Conservation (phyloP, 163 green algal genomes). For the Chlorella variabilis region DNA sequence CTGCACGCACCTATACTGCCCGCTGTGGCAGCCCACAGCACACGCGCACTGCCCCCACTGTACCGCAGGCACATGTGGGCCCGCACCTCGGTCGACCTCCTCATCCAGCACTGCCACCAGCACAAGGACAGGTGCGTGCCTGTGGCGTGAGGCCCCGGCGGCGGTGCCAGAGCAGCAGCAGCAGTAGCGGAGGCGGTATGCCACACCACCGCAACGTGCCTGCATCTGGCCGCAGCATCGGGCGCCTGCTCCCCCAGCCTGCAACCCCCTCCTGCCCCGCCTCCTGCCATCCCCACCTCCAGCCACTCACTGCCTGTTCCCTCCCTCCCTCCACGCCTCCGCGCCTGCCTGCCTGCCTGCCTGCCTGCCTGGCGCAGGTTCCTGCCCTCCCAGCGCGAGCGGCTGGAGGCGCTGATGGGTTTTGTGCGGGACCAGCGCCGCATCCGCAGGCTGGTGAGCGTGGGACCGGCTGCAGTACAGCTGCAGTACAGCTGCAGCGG, state of each 20-base stretch:
- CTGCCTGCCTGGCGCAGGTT: conserved; percentile 18
- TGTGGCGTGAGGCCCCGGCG: too few relatives aligned
- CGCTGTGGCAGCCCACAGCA: too few relatives aligned
- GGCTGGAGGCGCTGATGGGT: conserved; percentile 35
- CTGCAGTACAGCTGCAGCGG: too few relatives aligned
- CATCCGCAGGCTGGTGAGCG: conserved; percentile 41
- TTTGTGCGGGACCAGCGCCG: conserved; percentile 57
- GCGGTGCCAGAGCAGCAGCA: conserved; percentile 30
- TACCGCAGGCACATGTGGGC: conserved; percentile 54
- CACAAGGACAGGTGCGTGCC: conserved; percentile 28
- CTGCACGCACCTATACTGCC: too few relatives aligned
- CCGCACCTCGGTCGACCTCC: conserved; percentile 55
- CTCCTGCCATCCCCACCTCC: too few relatives aligned
- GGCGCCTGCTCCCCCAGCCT: too few relatives aligned
- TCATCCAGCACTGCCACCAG: conserved; percentile 49
- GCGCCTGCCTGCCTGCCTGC: neutral
- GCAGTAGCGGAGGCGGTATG: neutral
- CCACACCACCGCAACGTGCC: neutral
- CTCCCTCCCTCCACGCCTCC: too few relatives aligned
- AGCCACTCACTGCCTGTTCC: too few relatives aligned
- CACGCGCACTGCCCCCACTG: neutral
- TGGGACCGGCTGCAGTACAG: neutral
- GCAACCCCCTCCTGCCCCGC: too few relatives aligned
- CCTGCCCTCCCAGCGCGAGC: conserved; percentile 17
- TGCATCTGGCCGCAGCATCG: too few relatives aligned